Evolutionary conservation across 805 yeast species (phyloP).

Genomic region (Pichia membranifaciens): DNA sequence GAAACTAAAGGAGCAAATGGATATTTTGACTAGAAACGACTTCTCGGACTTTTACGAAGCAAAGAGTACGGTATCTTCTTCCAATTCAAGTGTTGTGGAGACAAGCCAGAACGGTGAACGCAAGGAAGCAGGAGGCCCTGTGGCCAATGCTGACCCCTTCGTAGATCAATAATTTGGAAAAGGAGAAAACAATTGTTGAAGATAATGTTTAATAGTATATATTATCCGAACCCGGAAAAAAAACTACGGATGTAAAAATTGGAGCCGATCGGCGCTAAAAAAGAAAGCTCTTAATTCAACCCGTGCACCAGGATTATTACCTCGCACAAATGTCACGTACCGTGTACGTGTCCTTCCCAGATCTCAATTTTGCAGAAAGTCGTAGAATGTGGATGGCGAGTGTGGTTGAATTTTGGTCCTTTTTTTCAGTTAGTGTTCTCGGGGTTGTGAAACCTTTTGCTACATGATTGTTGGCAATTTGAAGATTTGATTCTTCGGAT

Average conservation of each 20-base stretch:
- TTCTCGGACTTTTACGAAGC: too few species aligned
- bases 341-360: background rate
- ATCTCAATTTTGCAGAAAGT: background rate
- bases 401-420: background rate
- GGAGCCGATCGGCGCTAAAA: too few species aligned
- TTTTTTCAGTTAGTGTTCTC: background rate
- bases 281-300: too few species aligned
- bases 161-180: background rate
- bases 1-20: slow-evolving; percentile 14
- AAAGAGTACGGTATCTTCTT: background rate
- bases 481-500: too few species aligned
- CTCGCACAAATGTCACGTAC: background rate
- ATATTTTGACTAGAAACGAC: background rate
- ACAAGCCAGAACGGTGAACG: background rate
- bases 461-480: background rate
- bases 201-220: too few species aligned
- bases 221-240: too few species aligned
- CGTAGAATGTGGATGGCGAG: too few species aligned
- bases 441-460: background rate
- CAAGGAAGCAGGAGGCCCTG: too few species aligned
- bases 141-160: background rate
- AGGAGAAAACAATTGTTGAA: too few species aligned
- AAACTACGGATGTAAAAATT: too few species aligned
- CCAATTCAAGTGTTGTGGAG: background rate
- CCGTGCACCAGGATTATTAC: too few species aligned